Evolutionary conservation across 116 monocot genomes (phyloP).

Genomic region (Posidonia oceanica): DNA sequence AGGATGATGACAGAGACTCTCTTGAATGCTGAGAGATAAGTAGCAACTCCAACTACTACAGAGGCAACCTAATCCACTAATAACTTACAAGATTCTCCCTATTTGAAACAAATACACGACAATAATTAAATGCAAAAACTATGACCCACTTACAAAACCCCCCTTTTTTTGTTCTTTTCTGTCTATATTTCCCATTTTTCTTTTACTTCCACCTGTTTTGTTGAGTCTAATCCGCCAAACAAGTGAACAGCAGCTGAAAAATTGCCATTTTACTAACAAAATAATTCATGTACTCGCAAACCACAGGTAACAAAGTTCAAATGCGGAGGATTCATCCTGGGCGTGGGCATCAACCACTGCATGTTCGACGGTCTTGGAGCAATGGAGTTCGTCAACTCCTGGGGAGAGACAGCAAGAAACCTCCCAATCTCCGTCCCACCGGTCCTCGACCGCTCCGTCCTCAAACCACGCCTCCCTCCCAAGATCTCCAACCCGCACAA

Average conservation of each 20-base stretch:
- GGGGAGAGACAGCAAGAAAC: constrained; percentile 63
- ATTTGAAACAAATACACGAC: too few species aligned
- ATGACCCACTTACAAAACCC: neutral
- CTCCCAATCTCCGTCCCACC: constrained; percentile 53
- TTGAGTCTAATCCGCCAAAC: too few species aligned
- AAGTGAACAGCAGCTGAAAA: too few species aligned
- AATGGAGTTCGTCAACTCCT: constrained; percentile 89
- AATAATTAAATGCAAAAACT: too few species aligned
- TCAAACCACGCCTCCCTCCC: constrained; percentile 45
- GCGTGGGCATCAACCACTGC: constrained; percentile 82
- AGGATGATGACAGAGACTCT: too few species aligned
- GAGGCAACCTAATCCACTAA: too few species aligned
- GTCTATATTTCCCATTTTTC: neutral
- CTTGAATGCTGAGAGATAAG: too few species aligned
- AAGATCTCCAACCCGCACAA: constrained; percentile 39
- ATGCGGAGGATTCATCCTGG: constrained; percentile 79
- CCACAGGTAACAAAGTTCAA: constrained; percentile 65
- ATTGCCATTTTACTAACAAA: too few species aligned
- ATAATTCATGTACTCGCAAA: too few species aligned
- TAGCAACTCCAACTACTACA: too few species aligned
- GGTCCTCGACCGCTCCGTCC: constrained; percentile 45
- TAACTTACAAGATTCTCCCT: too few species aligned
- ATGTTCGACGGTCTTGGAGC: constrained; percentile 83
- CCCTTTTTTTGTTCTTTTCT: neutral
- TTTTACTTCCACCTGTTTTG: neutral